Evolutionary conservation across 352 stramenopile genomes (phyloP), one percentile per base, ranked within the genome.

Genomic region (Sclerospora graminicola): DNA sequence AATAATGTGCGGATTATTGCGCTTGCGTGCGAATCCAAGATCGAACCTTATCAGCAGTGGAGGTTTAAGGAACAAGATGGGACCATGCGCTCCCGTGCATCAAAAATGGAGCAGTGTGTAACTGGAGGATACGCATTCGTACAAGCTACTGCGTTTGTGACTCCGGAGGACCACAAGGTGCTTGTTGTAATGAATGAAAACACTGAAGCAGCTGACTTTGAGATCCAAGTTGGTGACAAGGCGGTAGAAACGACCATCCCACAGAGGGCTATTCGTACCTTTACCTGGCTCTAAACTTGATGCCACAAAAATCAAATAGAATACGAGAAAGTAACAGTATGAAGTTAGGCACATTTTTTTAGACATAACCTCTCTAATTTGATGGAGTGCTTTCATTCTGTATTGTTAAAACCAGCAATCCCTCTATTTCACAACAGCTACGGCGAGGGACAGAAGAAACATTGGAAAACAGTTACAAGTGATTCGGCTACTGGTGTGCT

Each of bases 111-210:
- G 41, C 79, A 86, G 54, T 91, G 80, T 15, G 80, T 89, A 35
- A 89, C 80, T n/a, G 80, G 67, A 0, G 80, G 80, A 0, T 91
- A 89, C 49, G 57, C 74, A 9, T 85, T 91, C 45, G 60, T 84
- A 13, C 80, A 89, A 48, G 60, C 76, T 0, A 43, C 61, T 20
- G 66, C 74, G 0, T 92, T 92, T 39, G 58, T 82, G 40, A 92
- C 77, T 5, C 81, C 81, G 1, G 53, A 73, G 21, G 60, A 86
- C 51, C 71, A 69, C 41, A 86, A 74, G 39, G 76, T 92, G 24
- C 60, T 85, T 36, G 78, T 92, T 9, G 74, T 89, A 18, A 54
- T 92, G 47, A 92, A 92, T 46, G 77, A 89, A 42, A 89, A 92
- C 61, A 83, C 75, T 18, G 75, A 88, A 43, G 60, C 72, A 14